Evolutionary conservation across 345 rosid species (phyloP).

Genomic region (Clarkia xantiana): DNA sequence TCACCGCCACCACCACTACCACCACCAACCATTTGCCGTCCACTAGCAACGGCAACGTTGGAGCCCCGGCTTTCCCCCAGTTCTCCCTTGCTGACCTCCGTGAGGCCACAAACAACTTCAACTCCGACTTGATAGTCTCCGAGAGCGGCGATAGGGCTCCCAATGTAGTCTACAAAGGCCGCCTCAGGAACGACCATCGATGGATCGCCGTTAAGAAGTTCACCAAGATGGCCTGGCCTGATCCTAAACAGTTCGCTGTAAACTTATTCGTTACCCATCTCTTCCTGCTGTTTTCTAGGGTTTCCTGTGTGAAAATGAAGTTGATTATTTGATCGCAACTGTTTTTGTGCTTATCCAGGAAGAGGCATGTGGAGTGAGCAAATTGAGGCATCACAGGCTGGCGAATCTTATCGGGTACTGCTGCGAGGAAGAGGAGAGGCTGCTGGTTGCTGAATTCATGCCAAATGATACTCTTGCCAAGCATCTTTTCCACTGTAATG

Average conservation of each 20-base stretch:
- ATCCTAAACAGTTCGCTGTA: slow-evolving; percentile 78
- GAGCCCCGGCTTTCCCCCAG: slow-evolving; percentile 30
- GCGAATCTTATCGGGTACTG: slow-evolving; percentile 90
- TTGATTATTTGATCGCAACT: neutral
- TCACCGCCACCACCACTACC: neutral
- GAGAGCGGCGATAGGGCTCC: slow-evolving; percentile 66
- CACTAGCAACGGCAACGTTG: slow-evolving; percentile 13
- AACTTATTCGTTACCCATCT: neutral
- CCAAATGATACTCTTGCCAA: slow-evolving; percentile 73
- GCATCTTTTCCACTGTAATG: slow-evolving; percentile 76
- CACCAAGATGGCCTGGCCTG: slow-evolving; percentile 69
- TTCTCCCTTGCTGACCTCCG: slow-evolving; percentile 61
- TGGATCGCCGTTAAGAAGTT: slow-evolving; percentile 76
- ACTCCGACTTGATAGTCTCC: slow-evolving; percentile 57
- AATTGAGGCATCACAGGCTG: slow-evolving; percentile 49
- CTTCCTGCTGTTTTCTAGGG: neutral
- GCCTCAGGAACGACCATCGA: slow-evolving; percentile 31
- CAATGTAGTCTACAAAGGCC: slow-evolving; percentile 67
- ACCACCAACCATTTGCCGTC: slow-evolving; percentile 7
- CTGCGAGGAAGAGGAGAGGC: slow-evolving; percentile 86
- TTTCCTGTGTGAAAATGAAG: neutral
- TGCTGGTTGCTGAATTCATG: slow-evolving; percentile 82
- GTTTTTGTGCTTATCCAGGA: slow-evolving; percentile 22
- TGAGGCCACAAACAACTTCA: slow-evolving; percentile 72
- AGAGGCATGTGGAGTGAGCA: slow-evolving; percentile 69